phyloP scores from a whole-genome alignment of 805 yeast genomes.

The Starmera dryadoides region DNA sequence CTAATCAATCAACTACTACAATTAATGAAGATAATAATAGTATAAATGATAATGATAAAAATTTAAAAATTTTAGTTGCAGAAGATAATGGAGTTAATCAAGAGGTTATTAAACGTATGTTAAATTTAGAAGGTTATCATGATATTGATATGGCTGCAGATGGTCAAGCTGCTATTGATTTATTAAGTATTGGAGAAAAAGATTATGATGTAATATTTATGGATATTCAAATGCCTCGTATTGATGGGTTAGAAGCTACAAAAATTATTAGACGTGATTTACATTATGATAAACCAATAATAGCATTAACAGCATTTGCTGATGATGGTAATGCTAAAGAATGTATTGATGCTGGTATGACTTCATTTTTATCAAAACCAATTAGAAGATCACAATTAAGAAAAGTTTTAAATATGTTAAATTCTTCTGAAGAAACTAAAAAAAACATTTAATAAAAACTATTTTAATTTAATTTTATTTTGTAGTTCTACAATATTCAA shows the following conservation, averaged over 20 bases:
- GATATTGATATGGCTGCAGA: conserved; percentile 77
- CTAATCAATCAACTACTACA: neutral
- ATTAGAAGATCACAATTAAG: conserved; percentile 64
- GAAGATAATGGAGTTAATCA: conserved; percentile 94
- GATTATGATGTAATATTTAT: conserved; percentile 73
- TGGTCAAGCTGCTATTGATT: conserved; percentile 81
- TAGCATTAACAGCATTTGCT: conserved; percentile 93
- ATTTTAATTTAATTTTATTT: too few species aligned
- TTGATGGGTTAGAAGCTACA: conserved; percentile 87
- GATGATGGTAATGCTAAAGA: conserved; percentile 85
- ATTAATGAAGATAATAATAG: too few species aligned
- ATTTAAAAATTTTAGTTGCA: conserved; percentile 66
- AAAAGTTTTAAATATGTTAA: conserved; percentile 30
- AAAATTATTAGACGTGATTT: conserved; percentile 58
- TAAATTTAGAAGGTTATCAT: conserved; percentile 70
- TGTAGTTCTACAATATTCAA: too few species aligned
- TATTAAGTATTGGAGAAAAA: conserved; percentile 31
- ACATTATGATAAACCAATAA: conserved; percentile 65
- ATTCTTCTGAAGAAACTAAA: too few species aligned
- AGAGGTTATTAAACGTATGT: conserved; percentile 87
- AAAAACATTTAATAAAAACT: too few species aligned
- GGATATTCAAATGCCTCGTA: conserved; percentile 97
- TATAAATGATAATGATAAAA: neutral
- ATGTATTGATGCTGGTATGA: conserved; percentile 87
- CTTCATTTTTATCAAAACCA: conserved; percentile 86